These are phyloP conservation scores for Lumnitzera racemosa DNA, from an alignment of 345 rosid genomes.

Conservation along the genomic window DNA sequence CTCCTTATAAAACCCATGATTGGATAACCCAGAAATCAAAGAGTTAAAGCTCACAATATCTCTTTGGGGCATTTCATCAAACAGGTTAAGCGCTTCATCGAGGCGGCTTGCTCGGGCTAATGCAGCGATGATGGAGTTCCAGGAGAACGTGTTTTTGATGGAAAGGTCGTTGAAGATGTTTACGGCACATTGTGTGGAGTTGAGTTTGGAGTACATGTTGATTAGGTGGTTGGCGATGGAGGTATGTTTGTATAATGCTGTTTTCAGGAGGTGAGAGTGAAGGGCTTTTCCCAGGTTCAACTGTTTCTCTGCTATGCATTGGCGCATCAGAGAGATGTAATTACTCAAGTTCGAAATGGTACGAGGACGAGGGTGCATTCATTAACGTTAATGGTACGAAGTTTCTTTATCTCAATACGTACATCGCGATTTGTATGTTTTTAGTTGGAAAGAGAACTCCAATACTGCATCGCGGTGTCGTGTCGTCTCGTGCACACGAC, in stretches of 20 bases:
- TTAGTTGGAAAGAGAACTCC: too few relatives aligned
- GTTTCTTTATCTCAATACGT: too few relatives aligned
- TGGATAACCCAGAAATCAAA: conserved; percentile 33
- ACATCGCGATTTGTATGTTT: too few relatives aligned
- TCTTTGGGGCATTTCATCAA: conserved; percentile 38
- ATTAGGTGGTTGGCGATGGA: conserved; percentile 26
- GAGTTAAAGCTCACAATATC: conserved; percentile 35
- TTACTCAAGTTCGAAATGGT: background rate
- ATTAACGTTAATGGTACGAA: too few relatives aligned
- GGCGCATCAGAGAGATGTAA: conserved; percentile 15
- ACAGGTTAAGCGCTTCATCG: conserved; percentile 18
- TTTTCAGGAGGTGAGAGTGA: conserved; percentile 33
- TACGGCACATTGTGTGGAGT: conserved; percentile 18
- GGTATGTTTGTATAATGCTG: conserved; percentile 21
- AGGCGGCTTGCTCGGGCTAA: conserved; percentile 12
- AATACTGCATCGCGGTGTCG: too few relatives aligned
- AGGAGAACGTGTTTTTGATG: conserved; percentile 24
- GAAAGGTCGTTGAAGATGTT: conserved; percentile 27
- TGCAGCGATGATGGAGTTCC: conserved; percentile 24
- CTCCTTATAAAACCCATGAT: conserved; percentile 25
- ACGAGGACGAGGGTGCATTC: too few relatives aligned
- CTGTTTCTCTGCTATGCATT: conserved; percentile 22
- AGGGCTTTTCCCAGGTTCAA: conserved; percentile 23
- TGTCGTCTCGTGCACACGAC: too few relatives aligned
- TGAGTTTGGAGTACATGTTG: conserved; percentile 28